Percentiles rank a stretch among this genome's conserved stretches.
Evolutionary conservation across 345 rosid species (phyloP).

Genomic region (Tarenaya hassleriana): DNA sequence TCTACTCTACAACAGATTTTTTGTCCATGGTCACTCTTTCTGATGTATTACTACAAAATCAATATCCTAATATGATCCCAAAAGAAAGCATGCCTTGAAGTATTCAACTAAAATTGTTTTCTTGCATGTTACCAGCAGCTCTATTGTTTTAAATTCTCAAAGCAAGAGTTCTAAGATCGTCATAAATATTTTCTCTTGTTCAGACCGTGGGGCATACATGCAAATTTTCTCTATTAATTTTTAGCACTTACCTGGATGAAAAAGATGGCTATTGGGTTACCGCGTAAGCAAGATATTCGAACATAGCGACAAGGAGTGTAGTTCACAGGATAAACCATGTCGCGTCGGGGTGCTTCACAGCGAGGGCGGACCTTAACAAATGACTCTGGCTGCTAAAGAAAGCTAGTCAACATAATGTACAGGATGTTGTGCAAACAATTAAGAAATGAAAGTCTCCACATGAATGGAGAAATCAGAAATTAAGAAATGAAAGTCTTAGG

Average conservation of each 20-base stretch:
- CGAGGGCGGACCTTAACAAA: conserved; percentile 78
- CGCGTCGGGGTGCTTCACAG: conserved; percentile 90
- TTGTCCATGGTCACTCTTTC: too few species aligned
- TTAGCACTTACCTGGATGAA: conserved; percentile 63
- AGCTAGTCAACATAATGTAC: conserved; percentile 15
- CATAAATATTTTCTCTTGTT: too few species aligned
- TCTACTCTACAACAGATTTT: not conserved
- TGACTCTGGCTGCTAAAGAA: conserved; percentile 64
- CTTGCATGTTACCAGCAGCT: too few species aligned
- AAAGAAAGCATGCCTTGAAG: too few species aligned
- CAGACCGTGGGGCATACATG: not conserved
- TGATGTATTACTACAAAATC: too few species aligned
- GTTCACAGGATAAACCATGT: conserved; percentile 68
- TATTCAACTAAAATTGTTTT: too few species aligned
- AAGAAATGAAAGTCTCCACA: not conserved
- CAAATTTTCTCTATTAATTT: not conserved
- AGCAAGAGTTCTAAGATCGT: too few species aligned
- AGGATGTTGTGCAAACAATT: conserved; percentile 2
- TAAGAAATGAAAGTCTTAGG: not conserved
- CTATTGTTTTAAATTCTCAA: too few species aligned
- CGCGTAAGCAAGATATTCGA: conserved; percentile 76
- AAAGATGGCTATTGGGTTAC: conserved; percentile 81
- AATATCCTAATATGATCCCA: too few species aligned
- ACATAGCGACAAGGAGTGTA: conserved; percentile 79
- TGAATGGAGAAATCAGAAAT: not conserved